These are phyloP conservation scores for Nigrograna mackinnonii DNA, from an alignment of 2,329 filamentous ascomycete genomes.

Conservation along the genomic window DNA sequence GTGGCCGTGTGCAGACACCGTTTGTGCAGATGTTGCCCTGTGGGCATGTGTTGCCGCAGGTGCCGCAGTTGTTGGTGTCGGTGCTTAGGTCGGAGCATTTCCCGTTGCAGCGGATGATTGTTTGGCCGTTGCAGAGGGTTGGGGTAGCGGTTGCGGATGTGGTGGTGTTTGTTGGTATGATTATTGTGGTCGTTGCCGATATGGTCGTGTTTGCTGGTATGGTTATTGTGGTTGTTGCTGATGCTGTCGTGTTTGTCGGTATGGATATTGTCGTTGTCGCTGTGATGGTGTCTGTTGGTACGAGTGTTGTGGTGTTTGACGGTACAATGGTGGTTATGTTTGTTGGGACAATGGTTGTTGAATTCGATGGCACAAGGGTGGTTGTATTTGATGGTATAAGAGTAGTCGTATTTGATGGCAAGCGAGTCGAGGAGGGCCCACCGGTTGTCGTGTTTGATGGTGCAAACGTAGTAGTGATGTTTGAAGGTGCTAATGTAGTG, in stretches of 20 bases:
- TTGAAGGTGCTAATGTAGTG: not conserved
- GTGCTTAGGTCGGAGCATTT: constrained; percentile 24
- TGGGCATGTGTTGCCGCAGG: constrained; percentile 27
- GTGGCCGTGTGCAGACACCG: constrained; percentile 31
- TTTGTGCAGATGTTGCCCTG: constrained; percentile 30
- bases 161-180: constrained; percentile 1
- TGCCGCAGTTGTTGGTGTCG: constrained; percentile 28
- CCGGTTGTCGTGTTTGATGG: too few species aligned
- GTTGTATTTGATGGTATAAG: too few species aligned
- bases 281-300: not conserved
- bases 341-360: not conserved
- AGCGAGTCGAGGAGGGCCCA: too few species aligned
- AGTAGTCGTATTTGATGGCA: not conserved
- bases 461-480: not conserved
- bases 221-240: not conserved
- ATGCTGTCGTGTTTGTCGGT: not conserved
- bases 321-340: not conserved
- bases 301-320: not conserved
- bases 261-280: not conserved
- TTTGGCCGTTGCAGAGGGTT: constrained; percentile 16
- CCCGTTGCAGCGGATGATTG: constrained; percentile 19
- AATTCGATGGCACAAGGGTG: too few species aligned
- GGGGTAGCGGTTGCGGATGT: constrained; percentile 2
- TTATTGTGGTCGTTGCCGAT: constrained; percentile 1
- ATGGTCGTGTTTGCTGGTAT: constrained; percentile 1